Conservation (phyloP, 139 green algal species). For the Volvox reticuliferus region DNA sequence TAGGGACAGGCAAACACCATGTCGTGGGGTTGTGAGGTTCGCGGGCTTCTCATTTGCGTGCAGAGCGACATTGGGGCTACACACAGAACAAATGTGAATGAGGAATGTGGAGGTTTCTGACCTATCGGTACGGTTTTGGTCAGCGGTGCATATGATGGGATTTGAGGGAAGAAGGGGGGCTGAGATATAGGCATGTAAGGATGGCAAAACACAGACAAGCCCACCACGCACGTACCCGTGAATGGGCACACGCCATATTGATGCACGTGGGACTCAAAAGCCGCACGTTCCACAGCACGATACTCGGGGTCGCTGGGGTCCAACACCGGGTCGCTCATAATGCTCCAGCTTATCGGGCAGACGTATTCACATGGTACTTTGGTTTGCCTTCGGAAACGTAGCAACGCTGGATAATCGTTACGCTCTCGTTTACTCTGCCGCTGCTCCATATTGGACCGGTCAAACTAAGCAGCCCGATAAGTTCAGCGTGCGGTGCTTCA, state of each 20-base stretch:
- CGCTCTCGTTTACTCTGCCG: too few relatives aligned
- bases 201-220: not conserved
- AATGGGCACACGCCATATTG: slow-evolving; percentile 2
- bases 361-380: not conserved
- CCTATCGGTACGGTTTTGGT: not conserved
- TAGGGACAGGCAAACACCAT: not conserved
- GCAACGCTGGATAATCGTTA: not conserved
- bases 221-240: not conserved
- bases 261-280: slow-evolving; percentile 5
- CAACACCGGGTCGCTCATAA: slow-evolving; percentile 5
- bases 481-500: too few relatives aligned
- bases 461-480: too few relatives aligned
- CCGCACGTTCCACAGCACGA: not conserved
- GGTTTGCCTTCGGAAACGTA: not conserved
- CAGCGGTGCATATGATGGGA: not conserved
- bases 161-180: not conserved
- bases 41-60: too few relatives aligned
- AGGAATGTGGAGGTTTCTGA: not conserved
- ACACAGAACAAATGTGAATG: not conserved
- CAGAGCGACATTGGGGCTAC: too few relatives aligned
- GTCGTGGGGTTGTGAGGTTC: too few relatives aligned
- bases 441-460: too few relatives aligned
- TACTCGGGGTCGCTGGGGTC: not conserved
- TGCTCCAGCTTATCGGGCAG: slow-evolving; percentile 6
- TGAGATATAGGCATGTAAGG: not conserved